phyloP scores from a whole-genome alignment of 2,329 filamentous ascomycete genomes.

The Calonectria pauciramosa region DNA sequence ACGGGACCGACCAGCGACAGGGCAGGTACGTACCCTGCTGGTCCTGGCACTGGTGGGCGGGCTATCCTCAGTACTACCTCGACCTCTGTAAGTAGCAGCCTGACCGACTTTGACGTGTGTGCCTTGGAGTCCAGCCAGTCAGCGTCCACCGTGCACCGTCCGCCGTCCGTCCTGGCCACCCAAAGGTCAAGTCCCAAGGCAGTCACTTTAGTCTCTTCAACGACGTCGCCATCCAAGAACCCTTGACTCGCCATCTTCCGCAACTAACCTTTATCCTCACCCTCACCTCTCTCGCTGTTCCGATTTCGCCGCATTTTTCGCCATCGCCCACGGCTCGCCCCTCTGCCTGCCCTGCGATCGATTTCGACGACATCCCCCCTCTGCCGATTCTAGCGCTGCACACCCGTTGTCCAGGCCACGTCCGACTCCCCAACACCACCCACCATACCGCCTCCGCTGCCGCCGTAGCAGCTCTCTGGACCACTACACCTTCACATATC shows the following conservation, averaged over 20 bases:
- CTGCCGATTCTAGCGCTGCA: slow-evolving; percentile 37
- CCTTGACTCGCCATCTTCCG: slow-evolving; percentile 28
- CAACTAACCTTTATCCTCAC: slow-evolving; percentile 19
- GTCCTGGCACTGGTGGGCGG: not conserved
- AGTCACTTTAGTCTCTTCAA: slow-evolving; percentile 34
- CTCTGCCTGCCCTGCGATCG: not conserved
- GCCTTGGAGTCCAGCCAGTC: slow-evolving; percentile 38
- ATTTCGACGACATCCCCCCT: slow-evolving; percentile 13
- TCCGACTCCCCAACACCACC: slow-evolving; percentile 39
- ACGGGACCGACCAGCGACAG: slow-evolving; percentile 3
- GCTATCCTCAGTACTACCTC: not conserved
- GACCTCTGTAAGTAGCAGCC: slow-evolving; percentile 19
- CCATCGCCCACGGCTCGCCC: slow-evolving; percentile 5
- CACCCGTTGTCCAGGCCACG: slow-evolving; percentile 44
- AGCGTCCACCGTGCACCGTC: slow-evolving; percentile 31
- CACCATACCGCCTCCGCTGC: slow-evolving; percentile 43
- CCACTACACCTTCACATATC: slow-evolving; percentile 41
- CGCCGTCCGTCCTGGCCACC: slow-evolving; percentile 30
- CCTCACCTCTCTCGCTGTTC: not conserved
- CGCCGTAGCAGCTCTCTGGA: slow-evolving; percentile 30
- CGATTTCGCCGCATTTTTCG: slow-evolving; percentile 8
- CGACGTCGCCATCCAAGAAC: slow-evolving; percentile 28
- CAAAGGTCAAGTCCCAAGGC: slow-evolving; percentile 34
- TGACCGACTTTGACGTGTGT: slow-evolving; percentile 39
- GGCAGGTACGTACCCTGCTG: slow-evolving; percentile 20